These are phyloP conservation scores for Xylariaceae sp. DNA, from an alignment of 2,329 filamentous ascomycete species.

Conservation along the genomic window DNA sequence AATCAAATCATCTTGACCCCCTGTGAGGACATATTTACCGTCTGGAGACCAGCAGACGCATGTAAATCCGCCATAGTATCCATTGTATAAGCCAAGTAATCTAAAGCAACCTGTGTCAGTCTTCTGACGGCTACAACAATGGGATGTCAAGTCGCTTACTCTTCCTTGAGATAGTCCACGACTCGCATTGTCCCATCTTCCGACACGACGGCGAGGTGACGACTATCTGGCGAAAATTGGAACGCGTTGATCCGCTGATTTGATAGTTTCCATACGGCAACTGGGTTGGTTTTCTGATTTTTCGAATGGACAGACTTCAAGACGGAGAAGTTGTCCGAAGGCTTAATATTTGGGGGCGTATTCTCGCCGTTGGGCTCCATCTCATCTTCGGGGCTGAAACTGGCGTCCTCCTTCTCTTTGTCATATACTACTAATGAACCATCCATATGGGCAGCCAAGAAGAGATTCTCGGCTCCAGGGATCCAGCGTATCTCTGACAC, in stretches of 20 bases:
- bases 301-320: constrained; percentile 90
- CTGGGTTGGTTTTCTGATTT: constrained; percentile 89
- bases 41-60: constrained; percentile 98
- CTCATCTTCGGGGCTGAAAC: constrained; percentile 19
- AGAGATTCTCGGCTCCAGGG: constrained; percentile 87
- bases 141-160: constrained; percentile 50
- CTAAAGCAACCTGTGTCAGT: constrained; percentile 40
- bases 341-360: constrained; percentile 37
- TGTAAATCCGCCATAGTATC: constrained; percentile 89
- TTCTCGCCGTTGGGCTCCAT: constrained; percentile 29
- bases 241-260: constrained; percentile 89
- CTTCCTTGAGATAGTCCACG: constrained; percentile 87
- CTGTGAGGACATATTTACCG: constrained; percentile 90
- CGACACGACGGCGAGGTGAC: constrained; percentile 82
- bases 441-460: constrained; percentile 88
- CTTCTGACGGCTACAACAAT: neutral
- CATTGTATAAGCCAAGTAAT: constrained; percentile 79
- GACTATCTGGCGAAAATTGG: constrained; percentile 84
- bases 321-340: constrained; percentile 58
- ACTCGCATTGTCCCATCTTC: constrained; percentile 88
- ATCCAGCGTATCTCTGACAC: constrained; percentile 90
- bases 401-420: constrained; percentile 76
- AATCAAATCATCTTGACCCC: constrained; percentile 91
- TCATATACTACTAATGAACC: constrained; percentile 91
- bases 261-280: constrained; percentile 87